These are phyloP conservation scores for Sugiyamaella castrensis DNA, from an alignment of 1,139 yeast species.

Conservation along the genomic window DNA sequence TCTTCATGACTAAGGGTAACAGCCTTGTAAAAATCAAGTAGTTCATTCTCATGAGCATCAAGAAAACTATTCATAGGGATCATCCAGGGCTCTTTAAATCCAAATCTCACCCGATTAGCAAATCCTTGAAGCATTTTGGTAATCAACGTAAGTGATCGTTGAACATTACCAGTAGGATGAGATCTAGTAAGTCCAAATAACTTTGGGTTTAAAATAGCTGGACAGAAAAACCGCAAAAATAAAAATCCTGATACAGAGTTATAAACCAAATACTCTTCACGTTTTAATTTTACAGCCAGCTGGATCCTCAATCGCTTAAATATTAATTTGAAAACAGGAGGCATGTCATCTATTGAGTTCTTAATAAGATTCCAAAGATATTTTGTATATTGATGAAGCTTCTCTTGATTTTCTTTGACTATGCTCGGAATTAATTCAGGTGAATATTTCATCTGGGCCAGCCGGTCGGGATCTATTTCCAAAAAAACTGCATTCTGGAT, in stretches of 20 bases:
- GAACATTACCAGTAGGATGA: conserved; percentile 68
- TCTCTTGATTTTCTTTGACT: conserved; percentile 51
- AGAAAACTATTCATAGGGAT: conserved; percentile 67
- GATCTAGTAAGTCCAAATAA: conserved; percentile 67
- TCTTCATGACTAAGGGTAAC: conserved; percentile 45
- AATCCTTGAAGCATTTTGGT: conserved; percentile 81
- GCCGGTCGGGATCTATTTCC: conserved; percentile 70
- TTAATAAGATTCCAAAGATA: conserved; percentile 72
- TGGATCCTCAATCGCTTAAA: conserved; percentile 33
- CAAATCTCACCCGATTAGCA: conserved; percentile 73
- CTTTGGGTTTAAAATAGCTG: conserved; percentile 87
- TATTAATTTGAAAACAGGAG: conserved; percentile 56
- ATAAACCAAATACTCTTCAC: conserved; percentile 26
- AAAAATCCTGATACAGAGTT: conserved; percentile 78
- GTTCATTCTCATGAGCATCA: conserved; percentile 53
- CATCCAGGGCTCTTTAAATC: conserved; percentile 80
- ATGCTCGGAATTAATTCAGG: conserved; percentile 38
- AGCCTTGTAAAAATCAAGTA: conserved; percentile 65
- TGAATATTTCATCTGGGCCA: conserved; percentile 36
- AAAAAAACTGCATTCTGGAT: conserved; percentile 52
- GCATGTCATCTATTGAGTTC: conserved; percentile 70
- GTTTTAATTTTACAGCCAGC: conserved; percentile 19
- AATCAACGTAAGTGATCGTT: conserved; percentile 72
- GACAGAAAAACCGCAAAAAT: conserved; percentile 84
- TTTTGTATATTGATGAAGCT: conserved; percentile 54